Conservation (phyloP, 2,329 filamentous ascomycete species). For the Fusarium ramigenum region DNA sequence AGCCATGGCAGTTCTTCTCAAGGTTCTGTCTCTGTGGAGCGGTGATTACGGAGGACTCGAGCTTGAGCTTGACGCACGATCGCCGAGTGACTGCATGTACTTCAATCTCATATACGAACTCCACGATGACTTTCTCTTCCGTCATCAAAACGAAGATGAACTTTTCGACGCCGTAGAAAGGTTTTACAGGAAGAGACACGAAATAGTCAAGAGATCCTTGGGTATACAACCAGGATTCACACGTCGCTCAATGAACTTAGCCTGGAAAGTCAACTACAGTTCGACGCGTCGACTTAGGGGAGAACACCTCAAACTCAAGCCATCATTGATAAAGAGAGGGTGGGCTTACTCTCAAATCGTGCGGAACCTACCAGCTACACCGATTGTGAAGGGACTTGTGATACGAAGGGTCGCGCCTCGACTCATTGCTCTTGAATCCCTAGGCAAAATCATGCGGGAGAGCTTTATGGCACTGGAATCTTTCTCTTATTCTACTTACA, state of each 20-base stretch:
- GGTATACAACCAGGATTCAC: no score
- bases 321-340: not conserved
- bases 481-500: not conserved
- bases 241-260: no score
- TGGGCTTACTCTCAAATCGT: not conserved
- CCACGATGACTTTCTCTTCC: conserved; percentile 14
- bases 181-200: not conserved
- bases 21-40: conserved; percentile 16
- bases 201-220: no score
- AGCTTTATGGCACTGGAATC: conserved; percentile 18
- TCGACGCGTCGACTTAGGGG: not conserved
- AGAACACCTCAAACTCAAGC: conserved; percentile 13
- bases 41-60: conserved; percentile 14
- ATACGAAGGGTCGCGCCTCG: conserved; percentile 8
- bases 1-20: conserved; percentile 4
- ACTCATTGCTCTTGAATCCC: conserved; percentile 2
- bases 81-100: conserved; percentile 15
- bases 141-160: not conserved
- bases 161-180: not conserved
- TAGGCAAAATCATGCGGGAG: conserved; percentile 18
- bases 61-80: conserved; percentile 20
- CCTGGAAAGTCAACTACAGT: no score
- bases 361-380: conserved; percentile 1
- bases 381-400: conserved; percentile 20
- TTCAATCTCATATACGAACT: not conserved